Evolutionary conservation across 768 basidiomycete species (phyloP), one percentile per base, ranked within the genome.

Genomic region (Boletus fagicola): DNA sequence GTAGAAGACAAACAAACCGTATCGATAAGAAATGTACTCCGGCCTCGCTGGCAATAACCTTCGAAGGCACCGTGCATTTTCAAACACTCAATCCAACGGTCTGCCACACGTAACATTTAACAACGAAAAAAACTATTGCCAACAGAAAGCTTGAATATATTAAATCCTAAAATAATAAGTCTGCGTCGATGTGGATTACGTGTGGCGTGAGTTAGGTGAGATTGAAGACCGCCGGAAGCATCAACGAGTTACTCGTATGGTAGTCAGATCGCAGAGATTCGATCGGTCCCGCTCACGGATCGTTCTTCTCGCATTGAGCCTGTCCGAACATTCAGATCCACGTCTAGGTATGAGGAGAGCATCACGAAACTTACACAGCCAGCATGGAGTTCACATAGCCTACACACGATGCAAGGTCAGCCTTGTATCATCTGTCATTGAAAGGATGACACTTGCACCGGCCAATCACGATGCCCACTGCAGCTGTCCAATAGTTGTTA

Each of bases 371-470:
- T 53, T 31, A 59, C 61, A 59, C 57, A 2, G 57, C 57, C 8
- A 63, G 9, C 62, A 63, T 56, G 10, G 62, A 62, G 43, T 59
- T 62, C 45, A 63, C 54, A 16, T 63, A 59, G 11, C 57, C 62
- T 59, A 20, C 24, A 39, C 22, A 13, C 2, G 12, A 30, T 10
- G 4, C 31, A 16, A 10, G 5, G 47, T 53, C 54, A 62, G 43
- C 6, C 33, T 43, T 3, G 3, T 43, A 20, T 30, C 12, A 10
- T 20, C 20, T 8, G 4, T 15, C 15, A n/a, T 20, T 2, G 15
- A 13, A 18, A 45, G 12, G 28, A 42, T 9, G 35, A 7, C 6
- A 56, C 62, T 56, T 46, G 26, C 61, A 35, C 20, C 61, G 54
- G 20, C 45, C 31, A 39, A 52, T 12, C 16, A 57, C 6, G 4